phyloP scores from a whole-genome alignment of 208 protist species.

The Acanthamoeba quina region DNA sequence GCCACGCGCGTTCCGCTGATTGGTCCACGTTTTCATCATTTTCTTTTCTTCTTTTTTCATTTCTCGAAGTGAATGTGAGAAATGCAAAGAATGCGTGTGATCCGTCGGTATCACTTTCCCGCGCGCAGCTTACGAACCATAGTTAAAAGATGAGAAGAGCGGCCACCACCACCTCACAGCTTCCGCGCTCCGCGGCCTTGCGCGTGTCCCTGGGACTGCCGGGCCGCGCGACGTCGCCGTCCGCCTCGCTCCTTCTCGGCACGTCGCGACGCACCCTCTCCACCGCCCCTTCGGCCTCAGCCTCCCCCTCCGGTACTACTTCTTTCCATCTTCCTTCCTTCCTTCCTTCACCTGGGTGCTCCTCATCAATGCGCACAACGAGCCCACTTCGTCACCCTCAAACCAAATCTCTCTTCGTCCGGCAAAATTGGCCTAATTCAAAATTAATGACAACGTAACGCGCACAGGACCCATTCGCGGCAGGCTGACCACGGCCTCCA shows the following conservation, averaged over 20 bases:
- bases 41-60: not conserved
- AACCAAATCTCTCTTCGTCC: too few species aligned
- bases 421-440: too few species aligned
- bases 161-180: not conserved
- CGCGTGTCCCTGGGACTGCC: not conserved
- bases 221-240: not conserved
- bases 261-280: not conserved
- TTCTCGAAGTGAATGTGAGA: too few species aligned
- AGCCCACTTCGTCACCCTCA: too few species aligned
- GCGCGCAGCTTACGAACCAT: too few species aligned
- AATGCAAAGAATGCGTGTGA: not conserved
- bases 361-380: too few species aligned
- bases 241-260: not conserved
- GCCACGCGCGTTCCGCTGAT: not conserved
- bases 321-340: too few species aligned
- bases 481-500: not conserved
- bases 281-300: not conserved
- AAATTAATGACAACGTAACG: too few species aligned
- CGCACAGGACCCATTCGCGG: not conserved
- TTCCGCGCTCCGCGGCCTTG: not conserved
- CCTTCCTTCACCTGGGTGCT: not conserved
- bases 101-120: not conserved
- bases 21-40: not conserved
- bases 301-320: slow-evolving; percentile 6
- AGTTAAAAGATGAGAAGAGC: not conserved